Percentiles rank a stretch among this genome's conserved stretches.
Evolutionary conservation across 345 rosid species (phyloP).

Genomic region (Ceriops decandra): DNA sequence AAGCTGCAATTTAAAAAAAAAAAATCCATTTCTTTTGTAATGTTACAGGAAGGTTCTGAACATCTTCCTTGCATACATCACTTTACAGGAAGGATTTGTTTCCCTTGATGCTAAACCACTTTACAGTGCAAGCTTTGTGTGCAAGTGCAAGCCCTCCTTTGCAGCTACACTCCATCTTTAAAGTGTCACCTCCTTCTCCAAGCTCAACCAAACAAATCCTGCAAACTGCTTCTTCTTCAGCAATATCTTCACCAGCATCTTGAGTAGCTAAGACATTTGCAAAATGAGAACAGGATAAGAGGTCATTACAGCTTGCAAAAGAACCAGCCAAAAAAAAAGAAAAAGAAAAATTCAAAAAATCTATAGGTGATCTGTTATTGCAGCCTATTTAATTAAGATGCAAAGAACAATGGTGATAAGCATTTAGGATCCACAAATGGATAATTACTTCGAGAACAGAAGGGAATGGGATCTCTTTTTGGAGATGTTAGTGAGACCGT

Average conservation of each 20-base stretch:
- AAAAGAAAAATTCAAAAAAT: too few species aligned
- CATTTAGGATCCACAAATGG: too few species aligned
- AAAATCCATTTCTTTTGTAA: constrained; percentile 25
- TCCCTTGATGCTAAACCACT: constrained; percentile 65
- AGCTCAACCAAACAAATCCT: constrained; percentile 59
- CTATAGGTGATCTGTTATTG: too few species aligned
- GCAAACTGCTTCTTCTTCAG: constrained; percentile 65
- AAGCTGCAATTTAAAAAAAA: constrained; percentile 34
- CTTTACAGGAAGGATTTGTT: constrained; percentile 36
- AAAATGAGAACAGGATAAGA: neutral
- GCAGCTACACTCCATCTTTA: constrained; percentile 67
- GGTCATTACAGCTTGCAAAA: neutral
- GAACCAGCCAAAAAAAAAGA: too few species aligned
- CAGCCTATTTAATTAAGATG: too few species aligned
- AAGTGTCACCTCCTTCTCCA: constrained; percentile 49
- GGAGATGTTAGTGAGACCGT: too few species aligned
- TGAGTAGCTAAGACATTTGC: constrained; percentile 21
- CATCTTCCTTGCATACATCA: constrained; percentile 61
- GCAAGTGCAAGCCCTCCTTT: constrained; percentile 67
- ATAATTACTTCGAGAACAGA: too few species aligned
- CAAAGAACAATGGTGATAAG: too few species aligned
- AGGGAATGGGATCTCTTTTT: too few species aligned
- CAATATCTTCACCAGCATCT: constrained; percentile 47
- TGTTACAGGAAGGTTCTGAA: constrained; percentile 53
- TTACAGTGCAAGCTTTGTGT: constrained; percentile 56